Base-by-base conservation (phyloP, 352 stramenopile species). In the Pythium oligandrum region DNA sequence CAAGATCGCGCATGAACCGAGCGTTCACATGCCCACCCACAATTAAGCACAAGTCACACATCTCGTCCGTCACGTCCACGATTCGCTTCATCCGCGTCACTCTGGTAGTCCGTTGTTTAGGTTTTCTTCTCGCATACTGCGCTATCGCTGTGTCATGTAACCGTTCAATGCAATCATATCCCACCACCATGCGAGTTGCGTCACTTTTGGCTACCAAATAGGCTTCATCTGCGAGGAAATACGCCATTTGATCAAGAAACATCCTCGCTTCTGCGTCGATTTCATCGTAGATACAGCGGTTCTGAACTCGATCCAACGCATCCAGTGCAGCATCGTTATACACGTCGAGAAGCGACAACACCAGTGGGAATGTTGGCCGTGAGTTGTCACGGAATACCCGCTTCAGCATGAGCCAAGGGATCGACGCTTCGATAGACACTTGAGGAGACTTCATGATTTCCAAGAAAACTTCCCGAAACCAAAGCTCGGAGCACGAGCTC, bases 381-480 rank as follows among this genome's bases (percentile, higher is more conserved):
- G 38, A 42, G 38, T 42, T 12, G 12, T 12, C 7, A 42, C 38
- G 7, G 38, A 42, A 42, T 42, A 42, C 12, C 7, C 82, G 61
- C 49, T 90, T 73, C 50, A 83, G 66, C 3, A 96, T 61, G 31
- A 95, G 53, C 88, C 86, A 97, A 3, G 86, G 81, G 4, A 97
- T 59, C 2, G 80, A 94, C 9, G 77, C 72, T 43, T 90, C 77
- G 6, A 86, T 82, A n/a, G 88, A 81, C 44, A 97, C 86, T 55
- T 96, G 85, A 2, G 81, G 68, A 38, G 66, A 73, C 12, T 78
- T 75, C 6, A 70, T 61, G 17, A 88, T 67, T 40, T 92, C 79
- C 9, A 96, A 57, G 55, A 93, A 86, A 4, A 89, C 69, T 53
- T 96, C 87, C 4, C 86, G 77, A 48, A 85, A 92, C 70, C 88